Evolutionary conservation across 2,329 filamentous ascomycete genomes (phyloP).

Genomic region (Pyrenochaeta sp.): DNA sequence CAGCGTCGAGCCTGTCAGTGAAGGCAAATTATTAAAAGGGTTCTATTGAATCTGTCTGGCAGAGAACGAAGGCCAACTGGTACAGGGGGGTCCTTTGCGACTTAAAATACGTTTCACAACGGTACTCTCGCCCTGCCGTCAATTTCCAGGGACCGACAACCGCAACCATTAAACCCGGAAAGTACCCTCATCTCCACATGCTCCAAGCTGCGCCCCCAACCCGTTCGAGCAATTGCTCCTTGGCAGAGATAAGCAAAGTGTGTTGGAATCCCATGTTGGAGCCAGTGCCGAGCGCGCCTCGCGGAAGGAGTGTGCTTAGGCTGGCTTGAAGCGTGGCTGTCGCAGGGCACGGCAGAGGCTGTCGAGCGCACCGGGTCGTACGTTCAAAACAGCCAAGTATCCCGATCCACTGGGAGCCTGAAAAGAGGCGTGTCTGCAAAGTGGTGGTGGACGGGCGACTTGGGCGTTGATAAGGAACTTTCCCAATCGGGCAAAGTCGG

Average conservation of each 20-base stretch:
- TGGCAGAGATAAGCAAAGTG: slow-evolving; percentile 42
- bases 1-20: too few relatives aligned
- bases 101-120: slow-evolving; percentile 26
- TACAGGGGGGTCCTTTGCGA: slow-evolving; percentile 23
- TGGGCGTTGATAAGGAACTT: slow-evolving; percentile 24
- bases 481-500: slow-evolving; percentile 13
- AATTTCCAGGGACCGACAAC: slow-evolving; percentile 16
- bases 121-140: slow-evolving; percentile 6
- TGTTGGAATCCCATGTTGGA: slow-evolving; percentile 14
- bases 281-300: slow-evolving; percentile 13
- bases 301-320: slow-evolving; percentile 13
- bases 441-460: slow-evolving; percentile 22
- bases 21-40: too few relatives aligned
- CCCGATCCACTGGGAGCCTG: slow-evolving; percentile 11
- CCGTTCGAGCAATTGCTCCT: slow-evolving; percentile 23
- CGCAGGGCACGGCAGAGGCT: slow-evolving; percentile 8
- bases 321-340: slow-evolving; percentile 15
- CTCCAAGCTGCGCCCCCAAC: slow-evolving; percentile 26
- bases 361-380: slow-evolving; percentile 15
- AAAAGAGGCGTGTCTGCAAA: slow-evolving; percentile 7
- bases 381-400: slow-evolving; percentile 17
- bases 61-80: slow-evolving; percentile 5
- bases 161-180: slow-evolving; percentile 15
- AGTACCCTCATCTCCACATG: slow-evolving; percentile 18
- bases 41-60: slow-evolving; percentile 3